These are phyloP conservation scores for Castanea mollissima DNA, from an alignment of 306 rosid species.

Conservation along the genomic window DNA sequence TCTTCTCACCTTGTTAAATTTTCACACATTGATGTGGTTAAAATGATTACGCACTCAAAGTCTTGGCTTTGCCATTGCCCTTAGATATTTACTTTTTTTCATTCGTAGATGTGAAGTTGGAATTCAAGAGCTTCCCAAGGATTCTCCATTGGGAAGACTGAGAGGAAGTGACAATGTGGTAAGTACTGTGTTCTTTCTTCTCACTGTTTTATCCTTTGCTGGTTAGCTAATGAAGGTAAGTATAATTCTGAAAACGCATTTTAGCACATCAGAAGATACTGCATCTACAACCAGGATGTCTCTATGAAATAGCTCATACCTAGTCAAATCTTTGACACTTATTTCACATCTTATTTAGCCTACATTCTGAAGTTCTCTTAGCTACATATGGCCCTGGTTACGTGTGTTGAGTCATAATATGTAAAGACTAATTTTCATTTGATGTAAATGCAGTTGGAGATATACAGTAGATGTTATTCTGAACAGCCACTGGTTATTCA, in stretches of 20 bases:
- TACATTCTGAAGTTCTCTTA: background rate
- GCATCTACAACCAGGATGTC: background rate
- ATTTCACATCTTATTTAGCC: background rate
- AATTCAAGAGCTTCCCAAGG: conserved; percentile 73
- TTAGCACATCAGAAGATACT: background rate
- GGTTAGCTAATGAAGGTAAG: background rate
- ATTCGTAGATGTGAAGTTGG: conserved; percentile 76
- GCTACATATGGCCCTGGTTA: background rate
- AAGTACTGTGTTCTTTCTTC: conserved; percentile 24
- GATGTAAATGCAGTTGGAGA: conserved; percentile 67
- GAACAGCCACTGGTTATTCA: conserved; percentile 84
- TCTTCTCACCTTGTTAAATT: too few relatives aligned
- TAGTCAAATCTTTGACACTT: background rate
- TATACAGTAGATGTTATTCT: conserved; percentile 71
- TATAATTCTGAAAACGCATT: background rate
- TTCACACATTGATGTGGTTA: too few relatives aligned
- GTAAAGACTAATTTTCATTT: conserved; percentile 6
- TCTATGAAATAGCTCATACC: background rate
- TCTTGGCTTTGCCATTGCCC: background rate
- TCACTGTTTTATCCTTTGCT: background rate
- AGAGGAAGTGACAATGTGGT: conserved; percentile 98
- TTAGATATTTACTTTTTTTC: conserved; percentile 1
- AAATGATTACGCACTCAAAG: too few relatives aligned
- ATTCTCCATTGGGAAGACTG: conserved; percentile 83
- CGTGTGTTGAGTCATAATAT: background rate